A percentile compares a stretch with the other conserved stretches of the same genome.
Conservation (phyloP, 2,329 filamentous ascomycete genomes). For the Colletotrichum euphorbiae region DNA sequence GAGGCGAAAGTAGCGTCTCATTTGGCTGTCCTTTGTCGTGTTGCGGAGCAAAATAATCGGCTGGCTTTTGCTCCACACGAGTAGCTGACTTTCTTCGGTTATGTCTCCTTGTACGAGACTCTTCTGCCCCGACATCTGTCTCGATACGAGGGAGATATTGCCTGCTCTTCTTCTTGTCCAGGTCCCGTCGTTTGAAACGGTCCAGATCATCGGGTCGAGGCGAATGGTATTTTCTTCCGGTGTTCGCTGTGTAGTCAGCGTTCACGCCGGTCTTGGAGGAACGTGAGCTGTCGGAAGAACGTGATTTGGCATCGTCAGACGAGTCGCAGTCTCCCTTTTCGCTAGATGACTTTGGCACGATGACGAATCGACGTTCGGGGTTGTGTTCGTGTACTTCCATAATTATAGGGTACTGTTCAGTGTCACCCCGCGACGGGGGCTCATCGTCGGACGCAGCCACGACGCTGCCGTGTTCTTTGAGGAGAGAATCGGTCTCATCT, state of each 20-base stretch:
- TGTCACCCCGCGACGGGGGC: slow-evolving; percentile 69
- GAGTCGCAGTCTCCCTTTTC: slow-evolving; percentile 38
- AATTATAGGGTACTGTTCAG: slow-evolving; percentile 77
- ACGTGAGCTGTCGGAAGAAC: slow-evolving; percentile 40
- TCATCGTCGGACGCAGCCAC: slow-evolving; percentile 60
- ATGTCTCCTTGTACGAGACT: slow-evolving; percentile 45
- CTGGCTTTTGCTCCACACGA: slow-evolving; percentile 45
- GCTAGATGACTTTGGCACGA: slow-evolving; percentile 56
- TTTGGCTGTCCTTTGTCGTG: slow-evolving; percentile 43
- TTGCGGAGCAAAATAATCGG: slow-evolving; percentile 49
- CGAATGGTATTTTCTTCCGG: slow-evolving; percentile 54
- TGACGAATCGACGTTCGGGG: slow-evolving; percentile 74
- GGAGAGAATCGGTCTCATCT: slow-evolving; percentile 73
- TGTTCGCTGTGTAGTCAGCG: slow-evolving; percentile 56
- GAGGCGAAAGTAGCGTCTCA: slow-evolving; percentile 55
- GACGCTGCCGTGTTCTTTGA: slow-evolving; percentile 65
- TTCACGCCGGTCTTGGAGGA: slow-evolving; percentile 24
- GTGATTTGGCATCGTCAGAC: slow-evolving; percentile 42
- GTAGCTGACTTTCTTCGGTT: slow-evolving; percentile 52
- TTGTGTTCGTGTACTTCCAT: slow-evolving; percentile 71
- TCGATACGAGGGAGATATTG: slow-evolving; percentile 59
- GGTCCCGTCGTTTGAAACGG: slow-evolving; percentile 37
- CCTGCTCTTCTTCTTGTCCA: slow-evolving; percentile 50
- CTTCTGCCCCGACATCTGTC: slow-evolving; percentile 50
- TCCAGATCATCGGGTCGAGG: slow-evolving; percentile 44